A percentile compares a stretch with the other conserved stretches of the same genome.
phyloP scores from a whole-genome alignment of 768 basidiomycete species.

The Suillus lakei region DNA sequence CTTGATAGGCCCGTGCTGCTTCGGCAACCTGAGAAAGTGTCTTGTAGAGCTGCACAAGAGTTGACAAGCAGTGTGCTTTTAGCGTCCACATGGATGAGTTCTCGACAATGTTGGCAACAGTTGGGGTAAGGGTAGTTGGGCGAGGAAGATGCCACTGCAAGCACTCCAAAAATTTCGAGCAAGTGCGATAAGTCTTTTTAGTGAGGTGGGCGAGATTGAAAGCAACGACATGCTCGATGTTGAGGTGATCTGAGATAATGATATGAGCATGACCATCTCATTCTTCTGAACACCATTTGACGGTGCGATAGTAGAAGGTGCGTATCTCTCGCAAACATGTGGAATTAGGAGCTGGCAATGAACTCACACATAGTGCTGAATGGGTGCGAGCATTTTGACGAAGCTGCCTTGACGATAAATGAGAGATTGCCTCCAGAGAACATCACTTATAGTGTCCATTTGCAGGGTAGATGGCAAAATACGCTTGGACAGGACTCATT shows the following conservation, averaged over 20 bases:
- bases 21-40: background rate
- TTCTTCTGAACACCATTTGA: no score
- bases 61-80: background rate
- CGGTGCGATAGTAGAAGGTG: no score
- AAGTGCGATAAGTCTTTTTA: background rate
- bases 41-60: background rate
- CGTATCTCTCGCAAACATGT: no score
- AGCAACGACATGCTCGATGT: background rate
- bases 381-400: background rate
- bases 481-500: background rate
- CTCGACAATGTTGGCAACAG: background rate
- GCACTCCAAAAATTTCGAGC: background rate
- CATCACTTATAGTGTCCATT: background rate
- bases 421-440: background rate
- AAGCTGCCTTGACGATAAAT: constrained; percentile 1
- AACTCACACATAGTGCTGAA: background rate
- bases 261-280: no score
- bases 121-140: background rate
- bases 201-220: background rate
- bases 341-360: background rate
- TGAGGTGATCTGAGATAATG: background rate
- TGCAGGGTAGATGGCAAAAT: background rate
- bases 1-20: background rate
- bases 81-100: background rate
- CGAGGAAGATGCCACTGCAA: background rate